Conservation (phyloP, 768 basidiomycete genomes). For the Suillus variegatus region DNA sequence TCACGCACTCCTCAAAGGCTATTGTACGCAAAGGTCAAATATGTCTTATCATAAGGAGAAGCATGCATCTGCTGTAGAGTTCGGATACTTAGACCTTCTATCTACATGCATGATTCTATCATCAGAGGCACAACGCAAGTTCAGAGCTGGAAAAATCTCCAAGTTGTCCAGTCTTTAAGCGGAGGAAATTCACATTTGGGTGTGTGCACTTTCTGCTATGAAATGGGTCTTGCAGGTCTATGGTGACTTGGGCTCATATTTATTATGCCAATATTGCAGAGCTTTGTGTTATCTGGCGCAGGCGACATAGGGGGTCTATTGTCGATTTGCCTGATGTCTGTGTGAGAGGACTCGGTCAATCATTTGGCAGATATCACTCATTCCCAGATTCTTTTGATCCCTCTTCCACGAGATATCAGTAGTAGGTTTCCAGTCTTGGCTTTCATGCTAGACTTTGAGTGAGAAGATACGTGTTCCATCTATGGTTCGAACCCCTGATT, state of each 20-base stretch:
- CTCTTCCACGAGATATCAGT: slow-evolving; percentile 1
- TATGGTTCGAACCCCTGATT: neutral
- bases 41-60: neutral
- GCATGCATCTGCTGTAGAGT: neutral
- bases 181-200: neutral
- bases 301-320: neutral
- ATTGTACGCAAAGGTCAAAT: neutral
- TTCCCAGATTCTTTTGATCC: neutral
- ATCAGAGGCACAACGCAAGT: neutral
- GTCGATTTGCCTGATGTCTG: neutral
- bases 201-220: neutral
- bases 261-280: neutral
- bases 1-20: neutral
- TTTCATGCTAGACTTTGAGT: neutral
- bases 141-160: neutral
- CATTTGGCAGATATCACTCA: neutral
- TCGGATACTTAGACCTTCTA: neutral
- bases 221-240: neutral
- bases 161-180: neutral
- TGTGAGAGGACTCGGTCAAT: neutral
- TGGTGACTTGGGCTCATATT: neutral
- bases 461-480: neutral
- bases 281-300: neutral
- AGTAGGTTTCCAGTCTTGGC: neutral
- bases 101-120: neutral